phyloP scores from a whole-genome alignment of 139 green algal genomes.

The Chlorella sorokiniana region DNA sequence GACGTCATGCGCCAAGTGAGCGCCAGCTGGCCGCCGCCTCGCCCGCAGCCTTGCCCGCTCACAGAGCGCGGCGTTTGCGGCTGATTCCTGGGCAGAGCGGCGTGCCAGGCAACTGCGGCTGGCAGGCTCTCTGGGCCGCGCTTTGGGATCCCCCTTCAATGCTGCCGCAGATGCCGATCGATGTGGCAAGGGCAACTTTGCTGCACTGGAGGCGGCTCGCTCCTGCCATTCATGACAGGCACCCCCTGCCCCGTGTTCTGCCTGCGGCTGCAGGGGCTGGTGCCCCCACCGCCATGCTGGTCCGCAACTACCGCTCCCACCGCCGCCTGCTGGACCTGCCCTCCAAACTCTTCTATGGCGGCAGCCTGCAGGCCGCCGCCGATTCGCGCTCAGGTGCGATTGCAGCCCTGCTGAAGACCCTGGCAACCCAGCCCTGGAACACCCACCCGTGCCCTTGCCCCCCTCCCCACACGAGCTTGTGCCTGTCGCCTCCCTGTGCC shows the following conservation, averaged over 20 bases:
- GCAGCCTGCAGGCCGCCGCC: constrained; percentile 48
- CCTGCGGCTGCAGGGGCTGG: neutral
- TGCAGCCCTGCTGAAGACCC: too few species aligned
- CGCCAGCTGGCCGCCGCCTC: neutral
- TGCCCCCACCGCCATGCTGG: constrained; percentile 50
- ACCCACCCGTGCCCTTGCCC: too few species aligned
- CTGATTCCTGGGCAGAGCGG: too few species aligned
- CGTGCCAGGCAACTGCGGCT: too few species aligned
- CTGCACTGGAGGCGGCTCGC: neutral
- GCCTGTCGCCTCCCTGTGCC: too few species aligned
- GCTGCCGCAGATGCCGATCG: neutral
- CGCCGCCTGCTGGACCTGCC: constrained; percentile 73
- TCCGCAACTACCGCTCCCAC: constrained; percentile 86
- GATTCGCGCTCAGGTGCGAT: constrained; percentile 23
- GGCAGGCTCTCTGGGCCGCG: too few species aligned
- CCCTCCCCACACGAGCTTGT: too few species aligned
- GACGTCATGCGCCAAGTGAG: neutral
- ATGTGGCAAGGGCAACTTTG: neutral
- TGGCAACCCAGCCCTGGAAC: too few species aligned
- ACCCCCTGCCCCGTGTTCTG: neutral
- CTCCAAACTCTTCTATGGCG: constrained; percentile 74
- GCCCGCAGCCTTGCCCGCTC: neutral
- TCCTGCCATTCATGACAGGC: too few species aligned
- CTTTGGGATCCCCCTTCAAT: too few species aligned
- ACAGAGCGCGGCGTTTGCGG: too few species aligned